Evolutionary conservation across 306 rosid genomes (phyloP).

Genomic region (Chamaecrista fasciculata): DNA sequence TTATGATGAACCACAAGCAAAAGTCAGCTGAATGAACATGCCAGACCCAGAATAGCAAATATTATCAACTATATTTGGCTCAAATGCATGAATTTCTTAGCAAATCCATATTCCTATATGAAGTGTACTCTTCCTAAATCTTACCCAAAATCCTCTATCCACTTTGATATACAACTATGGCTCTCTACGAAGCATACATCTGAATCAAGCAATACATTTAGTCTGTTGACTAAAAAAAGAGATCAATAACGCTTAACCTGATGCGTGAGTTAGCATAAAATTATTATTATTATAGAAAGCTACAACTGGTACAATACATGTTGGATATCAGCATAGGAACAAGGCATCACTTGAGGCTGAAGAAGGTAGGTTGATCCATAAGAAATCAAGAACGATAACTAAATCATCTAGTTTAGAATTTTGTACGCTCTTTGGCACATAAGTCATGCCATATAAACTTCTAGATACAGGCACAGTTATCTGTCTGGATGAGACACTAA

Average conservation of each 20-base stretch:
- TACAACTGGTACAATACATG: background rate
- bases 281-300: background rate
- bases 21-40: constrained; percentile 24
- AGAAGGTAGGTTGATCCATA: background rate
- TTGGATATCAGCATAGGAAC: background rate
- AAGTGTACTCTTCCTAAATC: background rate
- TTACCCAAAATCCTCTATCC: background rate
- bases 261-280: background rate
- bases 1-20: constrained; percentile 11
- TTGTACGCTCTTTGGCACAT: background rate
- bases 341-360: background rate
- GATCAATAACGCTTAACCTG: background rate
- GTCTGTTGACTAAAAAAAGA: background rate
- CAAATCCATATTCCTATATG: background rate
- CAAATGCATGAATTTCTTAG: background rate
- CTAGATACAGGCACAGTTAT: background rate
- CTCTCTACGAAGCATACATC: background rate
- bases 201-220: background rate
- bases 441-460: background rate
- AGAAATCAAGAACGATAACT: background rate
- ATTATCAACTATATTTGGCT: constrained; percentile 5
- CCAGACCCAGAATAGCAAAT: constrained; percentile 15
- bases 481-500: background rate
- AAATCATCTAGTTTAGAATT: background rate
- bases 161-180: background rate